phyloP scores from a whole-genome alignment of 148 eudicot genomes.

The Rhododendron williamsianum region DNA sequence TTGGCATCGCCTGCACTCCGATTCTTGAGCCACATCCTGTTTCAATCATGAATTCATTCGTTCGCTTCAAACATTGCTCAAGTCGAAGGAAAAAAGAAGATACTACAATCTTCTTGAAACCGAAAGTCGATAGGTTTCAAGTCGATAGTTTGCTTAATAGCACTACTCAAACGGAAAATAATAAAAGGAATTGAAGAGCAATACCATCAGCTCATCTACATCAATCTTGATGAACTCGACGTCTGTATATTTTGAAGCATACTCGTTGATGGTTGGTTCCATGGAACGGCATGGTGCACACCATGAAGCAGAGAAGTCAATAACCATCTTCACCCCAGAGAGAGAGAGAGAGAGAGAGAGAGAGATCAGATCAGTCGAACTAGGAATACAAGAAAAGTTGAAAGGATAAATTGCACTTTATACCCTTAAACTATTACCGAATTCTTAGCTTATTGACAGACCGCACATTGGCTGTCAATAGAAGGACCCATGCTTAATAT shows the following conservation, averaged over 20 bases:
- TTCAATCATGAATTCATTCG: background rate
- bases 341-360: background rate
- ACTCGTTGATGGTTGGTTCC: constrained; percentile 53
- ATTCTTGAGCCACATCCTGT: constrained; percentile 46
- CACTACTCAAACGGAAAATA: too few relatives aligned
- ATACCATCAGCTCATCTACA: constrained; percentile 77
- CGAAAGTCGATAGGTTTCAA: background rate
- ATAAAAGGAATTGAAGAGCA: background rate
- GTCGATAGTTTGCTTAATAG: background rate
- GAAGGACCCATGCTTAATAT: background rate
- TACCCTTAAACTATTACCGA: background rate
- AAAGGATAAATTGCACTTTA: background rate
- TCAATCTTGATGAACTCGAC: constrained; percentile 81
- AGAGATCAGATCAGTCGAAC: background rate
- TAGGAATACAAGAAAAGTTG: background rate
- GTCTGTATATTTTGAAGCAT: constrained; percentile 52
- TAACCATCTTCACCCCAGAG: constrained; percentile 37
- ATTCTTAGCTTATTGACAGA: too few relatives aligned
- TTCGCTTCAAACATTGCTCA: background rate
- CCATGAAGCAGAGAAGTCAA: constrained; percentile 84
- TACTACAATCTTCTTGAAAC: background rate
- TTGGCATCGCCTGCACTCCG: constrained; percentile 51
- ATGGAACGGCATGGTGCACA: constrained; percentile 64
- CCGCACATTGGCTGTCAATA: background rate
- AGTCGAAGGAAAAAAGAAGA: too few relatives aligned